These are phyloP conservation scores for Phoma herbarum DNA, from an alignment of 2,329 filamentous ascomycete species.

Conservation along the genomic window DNA sequence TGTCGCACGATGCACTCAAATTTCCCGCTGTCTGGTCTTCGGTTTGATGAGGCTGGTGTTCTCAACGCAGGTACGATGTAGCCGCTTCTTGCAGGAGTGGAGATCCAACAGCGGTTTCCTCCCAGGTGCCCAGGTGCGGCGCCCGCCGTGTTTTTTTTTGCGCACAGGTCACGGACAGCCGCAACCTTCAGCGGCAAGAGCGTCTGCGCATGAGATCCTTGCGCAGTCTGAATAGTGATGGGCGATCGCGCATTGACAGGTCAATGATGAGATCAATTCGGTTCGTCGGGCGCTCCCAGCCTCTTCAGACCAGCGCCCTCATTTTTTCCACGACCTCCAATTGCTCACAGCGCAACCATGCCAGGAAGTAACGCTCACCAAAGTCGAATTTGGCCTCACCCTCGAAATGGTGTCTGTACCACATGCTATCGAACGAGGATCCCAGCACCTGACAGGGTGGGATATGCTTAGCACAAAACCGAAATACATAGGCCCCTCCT, in stretches of 20 bases:
- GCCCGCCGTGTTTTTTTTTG: not conserved
- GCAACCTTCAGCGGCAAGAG: not conserved
- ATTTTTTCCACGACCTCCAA: not conserved
- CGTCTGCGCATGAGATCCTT: not conserved
- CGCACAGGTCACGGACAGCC: slow-evolving; percentile 1
- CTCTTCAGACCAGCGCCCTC: not conserved
- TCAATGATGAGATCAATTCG: not conserved
- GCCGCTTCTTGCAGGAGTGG: not conserved
- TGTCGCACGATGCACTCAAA: slow-evolving; percentile 4
- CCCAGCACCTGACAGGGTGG: not conserved
- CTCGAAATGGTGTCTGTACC: not conserved
- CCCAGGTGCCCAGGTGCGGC: slow-evolving; percentile 9
- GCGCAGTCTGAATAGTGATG: not conserved
- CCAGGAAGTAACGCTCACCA: too few relatives aligned
- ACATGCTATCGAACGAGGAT: not conserved
- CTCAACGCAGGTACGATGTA: slow-evolving; percentile 2
- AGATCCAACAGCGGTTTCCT: not conserved
- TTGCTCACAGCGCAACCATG: not conserved
- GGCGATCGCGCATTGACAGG: not conserved
- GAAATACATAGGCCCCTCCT: not conserved
- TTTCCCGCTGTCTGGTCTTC: not conserved
- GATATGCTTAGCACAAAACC: not conserved
- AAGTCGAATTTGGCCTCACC: not conserved
- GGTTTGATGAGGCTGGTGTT: not conserved
- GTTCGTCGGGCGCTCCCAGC: slow-evolving; percentile 1